Evolutionary conservation across 768 basidiomycete genomes (phyloP).

Genomic region (Rickenella mellea): DNA sequence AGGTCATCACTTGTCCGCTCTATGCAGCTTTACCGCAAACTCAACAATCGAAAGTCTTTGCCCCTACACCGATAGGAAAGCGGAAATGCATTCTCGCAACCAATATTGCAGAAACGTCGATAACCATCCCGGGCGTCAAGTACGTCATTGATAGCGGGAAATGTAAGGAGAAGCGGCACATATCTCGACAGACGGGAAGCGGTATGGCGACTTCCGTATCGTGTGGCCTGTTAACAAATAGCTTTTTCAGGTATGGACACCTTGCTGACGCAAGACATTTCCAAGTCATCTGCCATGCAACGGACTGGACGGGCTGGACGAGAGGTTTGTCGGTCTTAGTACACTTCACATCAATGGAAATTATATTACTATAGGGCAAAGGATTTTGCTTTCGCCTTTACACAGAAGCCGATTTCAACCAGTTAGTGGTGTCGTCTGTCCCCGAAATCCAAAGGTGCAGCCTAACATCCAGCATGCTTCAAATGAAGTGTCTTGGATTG

Average conservation of each 20-base stretch:
- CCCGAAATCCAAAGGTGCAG: constrained; percentile 90
- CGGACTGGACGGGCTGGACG: constrained; percentile 95
- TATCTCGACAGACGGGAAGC: constrained; percentile 60
- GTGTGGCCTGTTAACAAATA: neutral
- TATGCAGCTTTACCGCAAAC: constrained; percentile 77
- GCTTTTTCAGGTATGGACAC: constrained; percentile 69
- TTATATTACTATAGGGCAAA: constrained; percentile 37
- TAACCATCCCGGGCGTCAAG: constrained; percentile 92
- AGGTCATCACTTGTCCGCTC: constrained; percentile 75
- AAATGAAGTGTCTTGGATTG: constrained; percentile 77
- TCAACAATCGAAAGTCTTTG: constrained; percentile 75
- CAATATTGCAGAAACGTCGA: constrained; percentile 96
- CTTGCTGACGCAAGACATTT: constrained; percentile 71
- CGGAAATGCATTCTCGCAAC: constrained; percentile 94
- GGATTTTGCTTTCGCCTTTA: constrained; percentile 91
- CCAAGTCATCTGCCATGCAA: constrained; percentile 86
- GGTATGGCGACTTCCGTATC: constrained; percentile 27
- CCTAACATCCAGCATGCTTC: constrained; percentile 73
- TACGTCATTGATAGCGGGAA: constrained; percentile 96
- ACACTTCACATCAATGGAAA: neutral
- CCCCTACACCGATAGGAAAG: constrained; percentile 47
- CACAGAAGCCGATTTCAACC: constrained; percentile 69
- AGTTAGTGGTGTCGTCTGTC: constrained; percentile 55
- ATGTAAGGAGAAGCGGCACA: constrained; percentile 88
- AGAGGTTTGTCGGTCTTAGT: constrained; percentile 40